Base-by-base conservation (phyloP, 441 rosid species). In the Brassica hybrid region DNA sequence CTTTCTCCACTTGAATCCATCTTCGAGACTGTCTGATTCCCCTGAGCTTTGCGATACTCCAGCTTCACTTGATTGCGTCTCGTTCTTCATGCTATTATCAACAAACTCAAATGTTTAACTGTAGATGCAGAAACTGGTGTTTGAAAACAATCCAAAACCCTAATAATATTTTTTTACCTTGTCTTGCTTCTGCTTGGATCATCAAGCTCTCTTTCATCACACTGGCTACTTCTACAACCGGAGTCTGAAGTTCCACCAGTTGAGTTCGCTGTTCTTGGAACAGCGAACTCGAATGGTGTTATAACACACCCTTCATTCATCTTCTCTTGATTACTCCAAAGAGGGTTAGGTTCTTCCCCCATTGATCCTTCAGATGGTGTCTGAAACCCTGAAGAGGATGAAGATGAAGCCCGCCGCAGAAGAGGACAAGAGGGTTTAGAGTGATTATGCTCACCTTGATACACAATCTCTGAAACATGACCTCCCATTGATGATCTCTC, bases 1-100 rank as follows among this genome's bases (percentile, higher is more conserved):
- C 71, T 95, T 95, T 81, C 99, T 89, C 99, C 99, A 95, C 54
- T 93, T 94, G 82, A 95, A 95, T 43, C 99, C 98, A 72, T 95
- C 99, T 16, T 92, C 92, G 21, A 87, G 78, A 41, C 85, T 84
- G 74, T 91, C 97, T 17, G 90, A 75, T 61, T 91, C 98, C 2
- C 84, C 83, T 6, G 93, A 85, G 23, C 81, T 79, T 32, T 85
- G 92, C 27, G 86, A 83, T 54, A 74, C 66, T 70, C 86, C 87
- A 7, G 81, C 87, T 83, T 87, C 96, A 59, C 76, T 85, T 13
- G 84, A 64, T 73, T 83, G 92, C 80, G 79, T 85, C 69, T 87
- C 96, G 76, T 67, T 83, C 85, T 85, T 91, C 84, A 92, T 91
- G 71, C 50, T 68, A 23, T 27, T 12, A 61, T 7, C 9, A 34